phyloP scores from a whole-genome alignment of 208 protist species.

The Entamoeba nuttalli region DNA sequence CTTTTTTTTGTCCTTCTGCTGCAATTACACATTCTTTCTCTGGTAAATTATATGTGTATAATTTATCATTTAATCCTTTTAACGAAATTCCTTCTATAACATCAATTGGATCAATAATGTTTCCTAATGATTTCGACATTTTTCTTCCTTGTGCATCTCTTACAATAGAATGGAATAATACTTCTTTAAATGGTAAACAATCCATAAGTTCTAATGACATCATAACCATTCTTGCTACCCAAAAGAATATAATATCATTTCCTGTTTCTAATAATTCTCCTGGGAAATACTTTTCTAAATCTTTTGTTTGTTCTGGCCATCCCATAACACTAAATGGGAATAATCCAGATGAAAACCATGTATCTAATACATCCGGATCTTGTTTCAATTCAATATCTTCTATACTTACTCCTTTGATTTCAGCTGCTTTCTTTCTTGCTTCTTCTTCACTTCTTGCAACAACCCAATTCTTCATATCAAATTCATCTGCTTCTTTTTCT shows the following conservation, averaged over 20 bases:
- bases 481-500: background rate
- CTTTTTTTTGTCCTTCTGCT: constrained; percentile 14
- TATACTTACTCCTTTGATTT: constrained; percentile 51
- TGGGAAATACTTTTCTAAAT: constrained; percentile 85
- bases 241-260: constrained; percentile 99
- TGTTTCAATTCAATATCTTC: constrained; percentile 42
- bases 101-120: constrained; percentile 98
- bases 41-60: constrained; percentile 43
- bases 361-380: constrained; percentile 99
- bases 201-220: constrained; percentile 77
- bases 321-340: constrained; percentile 91
- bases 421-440: constrained; percentile 46
- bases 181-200: constrained; percentile 47
- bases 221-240: constrained; percentile 99
- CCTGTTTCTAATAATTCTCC: constrained; percentile 90
- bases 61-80: constrained; percentile 65
- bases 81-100: constrained; percentile 87
- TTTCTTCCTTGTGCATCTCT: constrained; percentile 95
- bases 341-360: constrained; percentile 97
- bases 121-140: constrained; percentile 98
- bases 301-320: constrained; percentile 48
- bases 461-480: constrained; percentile 57
- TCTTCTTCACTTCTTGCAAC: constrained; percentile 71
- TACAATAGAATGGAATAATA: constrained; percentile 96
- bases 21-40: constrained; percentile 30